Evolutionary conservation across 2,329 filamentous ascomycete species (phyloP), one percentile per base, ranked within the genome.

Genomic region (Pestalotiopsis sp.): DNA sequence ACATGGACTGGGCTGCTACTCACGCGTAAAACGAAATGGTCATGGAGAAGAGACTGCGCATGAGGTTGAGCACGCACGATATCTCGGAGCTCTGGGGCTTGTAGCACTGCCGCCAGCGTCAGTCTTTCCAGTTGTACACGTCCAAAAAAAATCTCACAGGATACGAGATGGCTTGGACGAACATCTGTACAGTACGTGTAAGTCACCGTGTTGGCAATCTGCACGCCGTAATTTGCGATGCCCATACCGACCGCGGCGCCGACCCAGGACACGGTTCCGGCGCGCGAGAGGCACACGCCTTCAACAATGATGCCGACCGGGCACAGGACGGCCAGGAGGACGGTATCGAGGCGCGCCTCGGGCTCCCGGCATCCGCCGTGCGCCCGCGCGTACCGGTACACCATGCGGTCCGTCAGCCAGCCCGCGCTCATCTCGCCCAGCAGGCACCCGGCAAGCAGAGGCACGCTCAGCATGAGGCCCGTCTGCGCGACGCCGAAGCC

Each of bases 201-300:
- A 6, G 76, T 74, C 4, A 77, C 76, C 3, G 79, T 81, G 4
- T 76, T 78, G 7, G 78, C 75, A 58, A 80, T 76, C 69, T 81
- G 79, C 38, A 80, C 69, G 14, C 79, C 79, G 62, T 78, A 73
- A 62, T 74, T 75, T 5, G 77, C 77, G 52, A 80, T 78, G 0
- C 74, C 77, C 70, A 82, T 81, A 5, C 79, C 80, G 52, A 82
- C 73, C 1, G 77, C 77, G 4, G 77, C 74, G 1, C 78, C 78
- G n/a, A 75, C 71, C 77, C 78, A 80, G 41, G 76, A 72, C 11
- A 76, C 76, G 6, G 59, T 62, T n/a, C n/a, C n/a, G n/a, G n/a
- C n/a, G n/a, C 74, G 76, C 69, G 69, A 77, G 76, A 79, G 71
- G n/a, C 67, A 72, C 4, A 75, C 68, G 27, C 75, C 75, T 25